Evolutionary conservation across 2,329 filamentous ascomycete genomes (phyloP).

Genomic region (Fusarium sp.): DNA sequence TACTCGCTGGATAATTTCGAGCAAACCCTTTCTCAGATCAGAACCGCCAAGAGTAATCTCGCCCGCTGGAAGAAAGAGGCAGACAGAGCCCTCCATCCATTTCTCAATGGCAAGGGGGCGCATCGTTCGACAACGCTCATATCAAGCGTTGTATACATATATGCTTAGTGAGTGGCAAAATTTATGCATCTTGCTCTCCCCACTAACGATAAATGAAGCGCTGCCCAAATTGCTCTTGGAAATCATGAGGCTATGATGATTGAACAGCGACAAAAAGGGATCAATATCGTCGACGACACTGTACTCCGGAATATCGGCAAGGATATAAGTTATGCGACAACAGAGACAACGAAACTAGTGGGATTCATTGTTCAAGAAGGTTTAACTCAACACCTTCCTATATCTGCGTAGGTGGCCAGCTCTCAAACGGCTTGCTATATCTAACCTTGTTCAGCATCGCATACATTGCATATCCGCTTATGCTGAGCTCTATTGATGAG

Average conservation of each 20-base stretch:
- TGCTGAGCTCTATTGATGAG: constrained; percentile 13
- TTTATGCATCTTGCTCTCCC: rapidly evolving
- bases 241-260: constrained; percentile 26
- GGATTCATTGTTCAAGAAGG: constrained; percentile 4
- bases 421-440: rapidly evolving
- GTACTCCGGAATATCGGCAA: constrained; percentile 10
- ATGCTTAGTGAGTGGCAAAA: constrained; percentile 4
- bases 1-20: constrained; percentile 9
- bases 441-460: neutral
- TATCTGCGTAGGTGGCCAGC: neutral
- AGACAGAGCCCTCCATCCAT: neutral
- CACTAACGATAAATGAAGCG: neutral
- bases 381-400: neutral
- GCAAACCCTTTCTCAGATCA: neutral
- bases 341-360: constrained; percentile 7
- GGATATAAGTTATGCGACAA: neutral
- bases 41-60: neutral
- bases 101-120: neutral
- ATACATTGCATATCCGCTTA: constrained; percentile 16
- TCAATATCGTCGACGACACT: constrained; percentile 9
- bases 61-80: neutral
- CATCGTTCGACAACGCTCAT: constrained; percentile 15
- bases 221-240: constrained; percentile 19
- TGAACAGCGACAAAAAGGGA: constrained; percentile 24
- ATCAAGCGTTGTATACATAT: constrained; percentile 26